phyloP scores from a whole-genome alignment of 495 filamentous ascomycete species.

The Penicillium cosmopolitanum region DNA sequence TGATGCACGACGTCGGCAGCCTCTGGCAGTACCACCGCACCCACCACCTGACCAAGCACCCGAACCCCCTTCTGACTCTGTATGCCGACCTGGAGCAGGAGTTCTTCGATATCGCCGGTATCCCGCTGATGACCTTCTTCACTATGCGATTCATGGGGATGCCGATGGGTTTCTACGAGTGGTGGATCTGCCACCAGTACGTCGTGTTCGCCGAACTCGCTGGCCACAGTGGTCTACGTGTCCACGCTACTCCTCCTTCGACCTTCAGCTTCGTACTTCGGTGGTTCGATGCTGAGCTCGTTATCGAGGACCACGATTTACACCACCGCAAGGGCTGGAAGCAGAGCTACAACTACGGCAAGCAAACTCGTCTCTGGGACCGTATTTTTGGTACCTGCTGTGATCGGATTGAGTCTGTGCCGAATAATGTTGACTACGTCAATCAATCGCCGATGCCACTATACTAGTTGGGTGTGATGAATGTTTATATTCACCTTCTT shows the following conservation, averaged over 20 bases:
- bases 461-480: constrained; percentile 13
- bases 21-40: constrained; percentile 48
- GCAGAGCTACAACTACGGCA: constrained; percentile 45
- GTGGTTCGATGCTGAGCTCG: constrained; percentile 35
- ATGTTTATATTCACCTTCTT: background rate
- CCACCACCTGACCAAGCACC: constrained; percentile 46
- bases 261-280: constrained; percentile 35
- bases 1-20: constrained; percentile 36
- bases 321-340: constrained; percentile 47
- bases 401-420: constrained; percentile 34
- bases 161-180: constrained; percentile 46
- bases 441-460: constrained; percentile 37
- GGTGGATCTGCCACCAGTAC: constrained; percentile 47
- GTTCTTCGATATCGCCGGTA: constrained; percentile 43
- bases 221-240: constrained; percentile 40
- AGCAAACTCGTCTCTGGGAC: constrained; percentile 47
- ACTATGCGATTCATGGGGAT: constrained; percentile 35
- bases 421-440: constrained; percentile 37
- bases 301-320: constrained; percentile 45
- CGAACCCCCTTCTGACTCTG: constrained; percentile 38
- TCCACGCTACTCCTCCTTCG: constrained; percentile 35
- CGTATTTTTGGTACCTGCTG: constrained; percentile 41
- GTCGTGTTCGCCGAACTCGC: constrained; percentile 40
- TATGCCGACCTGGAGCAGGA: constrained; percentile 45
- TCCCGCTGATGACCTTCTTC: constrained; percentile 41